Conservation (phyloP, 495 filamentous ascomycete genomes). For the Podospora bellae-mahoneyi region DNA sequence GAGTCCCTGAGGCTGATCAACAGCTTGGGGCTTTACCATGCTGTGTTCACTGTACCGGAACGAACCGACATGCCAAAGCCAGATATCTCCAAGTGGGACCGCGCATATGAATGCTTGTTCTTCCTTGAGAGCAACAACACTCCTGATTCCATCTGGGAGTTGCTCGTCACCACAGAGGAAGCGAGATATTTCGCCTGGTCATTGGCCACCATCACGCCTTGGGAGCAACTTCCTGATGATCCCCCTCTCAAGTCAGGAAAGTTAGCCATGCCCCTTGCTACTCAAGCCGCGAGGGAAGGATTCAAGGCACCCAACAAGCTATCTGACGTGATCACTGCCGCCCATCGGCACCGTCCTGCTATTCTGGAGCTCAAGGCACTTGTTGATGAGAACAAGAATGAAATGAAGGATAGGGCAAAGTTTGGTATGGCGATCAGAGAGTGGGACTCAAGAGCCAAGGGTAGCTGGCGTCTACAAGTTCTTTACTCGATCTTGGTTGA, state of each 20-base stretch:
- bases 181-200: constrained; percentile 71
- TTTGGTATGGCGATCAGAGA: constrained; percentile 75
- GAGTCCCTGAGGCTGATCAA: constrained; percentile 69
- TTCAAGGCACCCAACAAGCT: constrained; percentile 75
- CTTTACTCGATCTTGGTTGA: constrained; percentile 69
- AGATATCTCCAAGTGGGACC: constrained; percentile 42
- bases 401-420: constrained; percentile 37
- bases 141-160: constrained; percentile 46
- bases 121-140: constrained; percentile 46
- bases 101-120: constrained; percentile 51
- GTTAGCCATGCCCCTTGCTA: constrained; percentile 48
- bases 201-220: constrained; percentile 71
- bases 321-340: constrained; percentile 59
- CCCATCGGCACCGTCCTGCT: constrained; percentile 54
- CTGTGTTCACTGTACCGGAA: constrained; percentile 71
- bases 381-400: constrained; percentile 39
- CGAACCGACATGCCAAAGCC: constrained; percentile 37
- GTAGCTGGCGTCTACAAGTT: constrained; percentile 71
- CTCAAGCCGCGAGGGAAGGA: constrained; percentile 66
- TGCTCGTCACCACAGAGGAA: constrained; percentile 57
- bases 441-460: constrained; percentile 57
- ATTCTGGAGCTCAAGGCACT: constrained; percentile 59
- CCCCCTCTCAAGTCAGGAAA: constrained; percentile 37
- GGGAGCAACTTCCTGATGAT: constrained; percentile 56
- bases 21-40: constrained; percentile 68